Conservation (phyloP, 345 rosid species). For the Bretschneidera sinensis region DNA sequence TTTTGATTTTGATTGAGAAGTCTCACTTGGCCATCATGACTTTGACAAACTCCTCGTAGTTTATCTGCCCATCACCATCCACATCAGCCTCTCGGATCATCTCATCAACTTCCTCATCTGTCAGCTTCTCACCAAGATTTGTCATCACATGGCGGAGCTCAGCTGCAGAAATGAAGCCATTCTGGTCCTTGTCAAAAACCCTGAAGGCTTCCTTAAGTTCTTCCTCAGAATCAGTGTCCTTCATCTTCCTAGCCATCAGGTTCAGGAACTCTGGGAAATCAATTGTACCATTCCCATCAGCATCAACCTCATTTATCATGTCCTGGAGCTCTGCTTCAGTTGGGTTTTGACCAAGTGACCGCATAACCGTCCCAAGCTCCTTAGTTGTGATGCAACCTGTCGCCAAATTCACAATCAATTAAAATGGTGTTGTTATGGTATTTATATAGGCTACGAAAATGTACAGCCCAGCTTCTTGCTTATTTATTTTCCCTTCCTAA, state of each 20-base stretch:
- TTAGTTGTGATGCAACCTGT: too few species aligned
- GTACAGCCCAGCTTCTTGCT: too few species aligned
- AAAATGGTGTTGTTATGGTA: slow-evolving; percentile 37
- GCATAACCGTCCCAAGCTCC: too few species aligned
- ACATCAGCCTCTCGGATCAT: slow-evolving; percentile 56
- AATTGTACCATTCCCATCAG: too few species aligned
- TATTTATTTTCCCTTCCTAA: too few species aligned
- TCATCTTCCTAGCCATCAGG: slow-evolving; percentile 61
- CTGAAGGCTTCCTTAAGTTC: too few species aligned
- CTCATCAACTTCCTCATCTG: slow-evolving; percentile 55
- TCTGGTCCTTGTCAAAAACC: slow-evolving; percentile 54
- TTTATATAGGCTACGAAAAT: slow-evolving; percentile 31
- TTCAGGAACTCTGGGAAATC: slow-evolving; percentile 55
- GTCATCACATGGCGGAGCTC: slow-evolving; percentile 61
- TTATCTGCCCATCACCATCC: slow-evolving; percentile 59
- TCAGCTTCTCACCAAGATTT: slow-evolving; percentile 50
- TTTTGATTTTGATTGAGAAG: neutral
- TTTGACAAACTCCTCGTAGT: slow-evolving; percentile 53
- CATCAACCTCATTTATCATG: too few species aligned
- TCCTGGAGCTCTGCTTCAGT: too few species aligned
- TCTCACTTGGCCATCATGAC: slow-evolving; percentile 60
- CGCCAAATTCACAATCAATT: slow-evolving; percentile 29
- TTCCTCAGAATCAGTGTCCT: slow-evolving; percentile 58
- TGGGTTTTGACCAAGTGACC: too few species aligned
- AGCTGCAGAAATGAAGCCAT: slow-evolving; percentile 54